Evolutionary conservation across 495 filamentous ascomycete genomes (phyloP), one percentile per base, ranked within the genome.

Genomic region (Xylaria nigripes): DNA sequence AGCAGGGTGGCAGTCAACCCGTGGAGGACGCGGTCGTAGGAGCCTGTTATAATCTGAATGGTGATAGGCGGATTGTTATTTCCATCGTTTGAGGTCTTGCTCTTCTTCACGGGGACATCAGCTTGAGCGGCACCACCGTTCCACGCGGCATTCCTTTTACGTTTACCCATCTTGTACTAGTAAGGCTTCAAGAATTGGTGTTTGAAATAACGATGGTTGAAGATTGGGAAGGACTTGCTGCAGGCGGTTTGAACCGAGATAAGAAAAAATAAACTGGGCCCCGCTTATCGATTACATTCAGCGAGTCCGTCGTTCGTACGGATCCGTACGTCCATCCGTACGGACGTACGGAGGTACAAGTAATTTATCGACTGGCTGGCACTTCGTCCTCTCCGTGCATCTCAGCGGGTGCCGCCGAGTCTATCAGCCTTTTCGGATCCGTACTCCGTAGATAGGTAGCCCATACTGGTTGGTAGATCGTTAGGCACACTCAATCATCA

Each of bases 11-110:
- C 91, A 1, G 87, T 89, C 64, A 97, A 78, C 57, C 94, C 94
- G 70, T 99, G 93, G 40, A 99, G 78, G 40, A 92, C 82, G 51
- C 89, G 82, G 64, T 99, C 93, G 72, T 99, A 99, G 54, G 91
- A 96, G 16, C 93, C 93, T 19, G 90, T 87, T 46, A 96, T 77
- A 51, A 99, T 85, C 66, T 97, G 93, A 48, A 97, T 74, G 0
- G 82, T 87, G 44, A 81, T 55, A 34, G 76, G 66, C 22, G 57
- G 45, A 13, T 62, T 62, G 43, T 54, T 48, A 63, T 59, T 56
- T 45, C 32, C 49, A 57, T 58, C 53, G 58, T 51, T 59, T 50
- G 66, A 51, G 68, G 67, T 55, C 58, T 74, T 79, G 6, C 66
- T 50, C 53, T 70, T 78, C 47, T 80, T 78, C 29, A 50, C 66